Evolutionary conservation across 225 moss, liverwort and hornwort genomes (phyloP).

Genomic region (Pleurozium schreberi): DNA sequence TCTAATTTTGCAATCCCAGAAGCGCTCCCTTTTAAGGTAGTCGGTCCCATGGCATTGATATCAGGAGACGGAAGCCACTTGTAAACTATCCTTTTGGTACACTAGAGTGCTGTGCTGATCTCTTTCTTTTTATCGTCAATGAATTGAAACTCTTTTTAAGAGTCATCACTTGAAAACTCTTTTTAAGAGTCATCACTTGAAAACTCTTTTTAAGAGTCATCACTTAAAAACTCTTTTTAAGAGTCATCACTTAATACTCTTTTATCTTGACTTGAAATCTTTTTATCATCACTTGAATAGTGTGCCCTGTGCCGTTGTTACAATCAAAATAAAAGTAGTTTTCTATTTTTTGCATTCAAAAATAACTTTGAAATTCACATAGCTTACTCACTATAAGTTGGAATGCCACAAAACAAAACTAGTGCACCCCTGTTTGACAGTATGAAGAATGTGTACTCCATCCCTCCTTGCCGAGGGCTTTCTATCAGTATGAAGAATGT

Average conservation of each 20-base stretch:
- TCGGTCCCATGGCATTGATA: background rate
- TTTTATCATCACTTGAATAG: background rate
- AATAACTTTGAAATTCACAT: too few species aligned
- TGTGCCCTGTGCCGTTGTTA: too few species aligned
- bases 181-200: background rate
- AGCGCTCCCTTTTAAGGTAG: background rate
- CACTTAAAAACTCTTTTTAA: background rate
- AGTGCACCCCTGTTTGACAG: too few species aligned
- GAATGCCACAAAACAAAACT: too few species aligned
- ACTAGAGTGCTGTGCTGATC: background rate
- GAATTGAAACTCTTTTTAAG: background rate
- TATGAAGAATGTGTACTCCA: too few species aligned
- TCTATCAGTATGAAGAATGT: too few species aligned
- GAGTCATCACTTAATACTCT: background rate
- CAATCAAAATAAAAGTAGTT: too few species aligned
- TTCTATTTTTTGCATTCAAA: too few species aligned
- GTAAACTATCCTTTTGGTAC: background rate
- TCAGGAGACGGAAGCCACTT: background rate
- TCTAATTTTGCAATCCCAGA: background rate
- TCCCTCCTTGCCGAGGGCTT: too few species aligned
- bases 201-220: background rate
- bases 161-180: background rate
- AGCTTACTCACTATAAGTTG: too few species aligned
- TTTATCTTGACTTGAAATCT: too few species aligned
- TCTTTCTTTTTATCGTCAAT: background rate